These are phyloP conservation scores for Globisporangium megalacanthum DNA, from an alignment of 352 stramenopile genomes.

Conservation along the genomic window DNA sequence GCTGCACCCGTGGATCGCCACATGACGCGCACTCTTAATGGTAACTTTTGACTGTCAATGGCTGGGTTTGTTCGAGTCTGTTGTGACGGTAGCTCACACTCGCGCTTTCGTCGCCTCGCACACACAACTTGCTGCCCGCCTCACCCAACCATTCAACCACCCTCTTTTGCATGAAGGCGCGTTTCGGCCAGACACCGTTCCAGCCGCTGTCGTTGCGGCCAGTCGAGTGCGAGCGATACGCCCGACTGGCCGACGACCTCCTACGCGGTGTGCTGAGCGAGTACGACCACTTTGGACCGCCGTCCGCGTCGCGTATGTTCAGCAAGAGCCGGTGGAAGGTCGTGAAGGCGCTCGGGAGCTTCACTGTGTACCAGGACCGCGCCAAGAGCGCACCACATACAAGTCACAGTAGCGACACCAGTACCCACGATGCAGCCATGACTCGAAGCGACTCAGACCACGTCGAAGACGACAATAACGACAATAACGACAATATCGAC, in stretches of 20 bases:
- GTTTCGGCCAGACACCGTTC: conserved; percentile 12
- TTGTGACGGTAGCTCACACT: background rate
- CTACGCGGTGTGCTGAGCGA: conserved; percentile 8
- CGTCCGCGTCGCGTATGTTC: conserved; percentile 1
- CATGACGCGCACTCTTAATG: too few species aligned
- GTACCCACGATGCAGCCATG: background rate
- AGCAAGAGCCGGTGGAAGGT: conserved; percentile 10
- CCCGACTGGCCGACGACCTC: conserved; percentile 5
- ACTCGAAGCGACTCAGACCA: too few species aligned
- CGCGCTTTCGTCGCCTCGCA: background rate
- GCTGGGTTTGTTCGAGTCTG: too few species aligned
- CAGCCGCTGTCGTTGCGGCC: conserved; percentile 1
- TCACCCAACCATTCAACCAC: too few species aligned
- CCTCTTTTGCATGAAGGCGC: conserved; percentile 3
- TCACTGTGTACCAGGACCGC: conserved; percentile 13
- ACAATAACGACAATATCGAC: conserved; percentile 1
- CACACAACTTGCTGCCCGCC: background rate
- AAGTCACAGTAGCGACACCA: conserved; percentile 1
- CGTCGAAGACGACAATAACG: background rate
- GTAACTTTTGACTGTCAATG: too few species aligned
- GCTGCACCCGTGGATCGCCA: too few species aligned
- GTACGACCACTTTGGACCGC: conserved; percentile 10
- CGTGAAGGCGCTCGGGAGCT: conserved; percentile 11
- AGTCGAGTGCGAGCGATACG: conserved; percentile 3
- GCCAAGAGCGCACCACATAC: background rate